Conservation (phyloP, 768 basidiomycete species). For the Mycena galopus region DNA sequence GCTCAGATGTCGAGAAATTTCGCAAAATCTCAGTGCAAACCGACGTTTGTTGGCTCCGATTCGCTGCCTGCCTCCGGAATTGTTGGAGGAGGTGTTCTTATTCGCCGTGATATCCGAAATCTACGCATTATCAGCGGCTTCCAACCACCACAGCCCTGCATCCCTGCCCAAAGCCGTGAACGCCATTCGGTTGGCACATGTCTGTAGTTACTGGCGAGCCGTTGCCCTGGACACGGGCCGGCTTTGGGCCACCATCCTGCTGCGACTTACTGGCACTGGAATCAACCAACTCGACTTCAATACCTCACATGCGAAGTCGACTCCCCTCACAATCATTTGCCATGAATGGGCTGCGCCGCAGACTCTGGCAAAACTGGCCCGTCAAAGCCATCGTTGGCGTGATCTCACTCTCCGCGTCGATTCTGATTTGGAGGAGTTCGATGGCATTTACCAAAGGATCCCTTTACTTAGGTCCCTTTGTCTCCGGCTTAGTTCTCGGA, state of each 20-base stretch:
- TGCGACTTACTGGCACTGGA: neutral
- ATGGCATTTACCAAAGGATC: neutral
- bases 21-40: slow-evolving; percentile 3
- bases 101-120: slow-evolving; percentile 5
- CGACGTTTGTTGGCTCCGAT: slow-evolving; percentile 23
- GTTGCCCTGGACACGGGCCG: slow-evolving; percentile 2
- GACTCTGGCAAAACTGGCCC: neutral
- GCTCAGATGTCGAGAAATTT: neutral
- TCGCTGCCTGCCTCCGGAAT: slow-evolving; percentile 27
- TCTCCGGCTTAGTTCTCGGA: slow-evolving; percentile 7
- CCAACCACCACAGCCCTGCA: neutral
- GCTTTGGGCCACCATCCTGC: slow-evolving; percentile 28
- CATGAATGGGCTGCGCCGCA: neutral
- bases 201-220: slow-evolving; percentile 28
- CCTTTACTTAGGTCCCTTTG: slow-evolving; percentile 17
- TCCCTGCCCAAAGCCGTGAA: neutral
- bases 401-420: slow-evolving; percentile 5
- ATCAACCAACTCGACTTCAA: slow-evolving; percentile 9
- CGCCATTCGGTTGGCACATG: slow-evolving; percentile 16
- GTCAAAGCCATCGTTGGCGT: slow-evolving; percentile 20
- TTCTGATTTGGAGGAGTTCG: neutral
- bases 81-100: slow-evolving; percentile 20
- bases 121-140: neutral
- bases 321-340: slow-evolving; percentile 8
- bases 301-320: neutral